Base-by-base conservation (phyloP, 2,329 filamentous ascomycete species). In the Hypocrella siamensis region DNA sequence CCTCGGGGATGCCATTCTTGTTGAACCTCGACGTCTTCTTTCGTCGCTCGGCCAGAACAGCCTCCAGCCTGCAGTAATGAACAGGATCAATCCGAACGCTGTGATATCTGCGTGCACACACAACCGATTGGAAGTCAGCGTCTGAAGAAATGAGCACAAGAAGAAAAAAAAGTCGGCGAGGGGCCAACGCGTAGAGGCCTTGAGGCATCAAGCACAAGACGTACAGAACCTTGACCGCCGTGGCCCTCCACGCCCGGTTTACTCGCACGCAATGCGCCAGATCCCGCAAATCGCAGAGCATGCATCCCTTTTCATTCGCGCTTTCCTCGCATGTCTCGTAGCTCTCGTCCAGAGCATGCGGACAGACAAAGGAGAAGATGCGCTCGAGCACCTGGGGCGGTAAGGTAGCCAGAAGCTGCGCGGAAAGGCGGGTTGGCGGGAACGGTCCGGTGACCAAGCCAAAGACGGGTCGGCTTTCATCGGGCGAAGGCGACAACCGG, bases 31-130 rank as follows among this genome's bases (percentile, higher is more conserved):
- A 77, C 36, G 70, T 70, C 39, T 75, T 75, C 51, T 81, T 84
- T 39, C 86, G 79, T 52, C 71, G 75, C 44, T 88, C 82, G 32
- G 81, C 72, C 22, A 93, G 70, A 43, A 79, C 63, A 36, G 81
- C 77, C 55, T 96, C 88, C 45, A 81, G 78, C 40, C 80, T 75
- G 61, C 88, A 96, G 58, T 93, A 94, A 57, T 96, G 88, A 19
- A 94, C 86, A 14, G 81, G 72, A 51, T 96, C 88, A 51, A 96
- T 90, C 37, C 86, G 81, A 42, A 96, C 76, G 60, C 84, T 86
- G 46, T 78, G 76, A 53, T 92, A 93, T 42, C 83, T 92, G 45
- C n/a, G 16, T 4, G 8, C 17, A 11, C n/a, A 14, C 15, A n/a
- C n/a, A 14, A 14, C 9, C n/a, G 7, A 10, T 6, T 26, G n/a